Percentiles rank a stretch among this genome's conserved stretches.
Conservation (phyloP, 2,329 filamentous ascomycete species). For the Diaporthe capsici region DNA sequence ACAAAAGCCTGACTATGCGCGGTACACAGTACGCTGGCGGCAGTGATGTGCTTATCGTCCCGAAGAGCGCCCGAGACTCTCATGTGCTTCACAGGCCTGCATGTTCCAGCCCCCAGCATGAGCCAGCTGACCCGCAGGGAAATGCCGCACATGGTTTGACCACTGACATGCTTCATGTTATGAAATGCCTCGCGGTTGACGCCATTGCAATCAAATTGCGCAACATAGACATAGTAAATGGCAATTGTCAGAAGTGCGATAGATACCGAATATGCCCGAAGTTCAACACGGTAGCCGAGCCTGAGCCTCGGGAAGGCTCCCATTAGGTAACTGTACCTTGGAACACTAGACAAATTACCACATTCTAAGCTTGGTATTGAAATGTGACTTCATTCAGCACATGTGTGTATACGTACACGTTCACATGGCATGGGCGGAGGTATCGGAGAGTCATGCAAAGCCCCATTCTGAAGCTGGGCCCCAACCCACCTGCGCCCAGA, state of each 20-base stretch:
- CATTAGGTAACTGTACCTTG: neutral
- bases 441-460: constrained; percentile 17
- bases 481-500: neutral
- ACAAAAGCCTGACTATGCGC: neutral
- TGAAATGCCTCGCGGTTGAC: constrained; percentile 6
- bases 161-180: neutral
- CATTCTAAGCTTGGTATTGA: neutral
- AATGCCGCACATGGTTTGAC: constrained; percentile 14
- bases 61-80: constrained; percentile 11
- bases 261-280: constrained; percentile 23
- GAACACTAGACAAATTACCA: neutral
- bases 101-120: constrained; percentile 3
- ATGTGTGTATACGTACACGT: neutral
- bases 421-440: constrained; percentile 17
- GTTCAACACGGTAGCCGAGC: neutral
- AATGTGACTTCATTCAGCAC: constrained; percentile 5
- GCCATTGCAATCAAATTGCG: neutral
- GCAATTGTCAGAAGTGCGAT: neutral
- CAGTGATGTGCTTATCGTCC: neutral
- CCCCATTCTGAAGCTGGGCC: neutral
- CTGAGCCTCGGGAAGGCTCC: constrained; percentile 17
- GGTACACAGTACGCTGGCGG: neutral
- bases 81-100: constrained; percentile 30
- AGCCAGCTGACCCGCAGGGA: constrained; percentile 19
- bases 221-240: neutral